phyloP scores from a whole-genome alignment of 2,329 filamentous ascomycete genomes.

The Alternaria gaisen region DNA sequence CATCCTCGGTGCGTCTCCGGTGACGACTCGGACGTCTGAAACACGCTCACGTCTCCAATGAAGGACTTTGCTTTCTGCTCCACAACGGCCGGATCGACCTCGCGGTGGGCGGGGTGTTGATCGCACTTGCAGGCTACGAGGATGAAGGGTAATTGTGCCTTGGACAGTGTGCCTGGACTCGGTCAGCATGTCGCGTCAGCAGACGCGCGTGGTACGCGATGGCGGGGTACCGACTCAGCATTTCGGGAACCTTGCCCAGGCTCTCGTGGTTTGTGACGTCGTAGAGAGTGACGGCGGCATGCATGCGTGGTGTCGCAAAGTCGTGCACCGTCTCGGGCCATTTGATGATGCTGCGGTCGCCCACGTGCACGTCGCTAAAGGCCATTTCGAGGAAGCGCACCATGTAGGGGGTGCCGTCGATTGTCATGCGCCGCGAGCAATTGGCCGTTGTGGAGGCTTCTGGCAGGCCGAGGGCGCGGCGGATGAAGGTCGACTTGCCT shows the following conservation, averaged over 20 bases:
- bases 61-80: conserved; percentile 69
- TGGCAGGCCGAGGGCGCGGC: conserved; percentile 64
- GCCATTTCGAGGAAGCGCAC: conserved; percentile 67
- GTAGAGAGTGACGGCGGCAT: conserved; percentile 86
- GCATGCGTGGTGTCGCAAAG: conserved; percentile 75
- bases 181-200: conserved; percentile 28
- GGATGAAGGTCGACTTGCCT: conserved; percentile 69
- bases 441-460: conserved; percentile 54
- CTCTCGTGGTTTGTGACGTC: conserved; percentile 83
- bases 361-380: conserved; percentile 62
- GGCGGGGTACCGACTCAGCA: conserved; percentile 72
- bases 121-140: conserved; percentile 93
- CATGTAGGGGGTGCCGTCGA: conserved; percentile 64
- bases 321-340: conserved; percentile 68
- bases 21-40: conserved; percentile 75
- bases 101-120: conserved; percentile 71
- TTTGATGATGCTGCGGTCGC: conserved; percentile 62
- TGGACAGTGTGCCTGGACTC: conserved; percentile 73
- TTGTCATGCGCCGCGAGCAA: conserved; percentile 62
- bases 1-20: conserved; percentile 78
- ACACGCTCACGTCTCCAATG: conserved; percentile 71
- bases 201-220: conserved; percentile 1
- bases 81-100: conserved; percentile 74
- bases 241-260: conserved; percentile 75
- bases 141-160: conserved; percentile 76